A percentile compares a stretch with the other conserved stretches of the same genome.
These are phyloP conservation scores for Phoenix roebelenii DNA, from an alignment of 176 grass and related monocot species.

Conservation along the genomic window DNA sequence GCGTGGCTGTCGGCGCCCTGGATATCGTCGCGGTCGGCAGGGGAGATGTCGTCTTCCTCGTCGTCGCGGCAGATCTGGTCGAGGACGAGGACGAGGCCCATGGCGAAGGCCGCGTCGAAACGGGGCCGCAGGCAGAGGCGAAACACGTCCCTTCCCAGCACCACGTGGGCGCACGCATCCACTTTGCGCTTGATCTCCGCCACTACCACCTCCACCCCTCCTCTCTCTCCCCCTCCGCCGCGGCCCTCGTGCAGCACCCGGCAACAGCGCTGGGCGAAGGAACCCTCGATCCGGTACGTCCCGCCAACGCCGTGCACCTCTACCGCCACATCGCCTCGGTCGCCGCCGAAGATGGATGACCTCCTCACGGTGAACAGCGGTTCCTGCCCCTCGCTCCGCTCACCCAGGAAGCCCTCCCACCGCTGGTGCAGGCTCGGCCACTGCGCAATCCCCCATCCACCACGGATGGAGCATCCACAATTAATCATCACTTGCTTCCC, in stretches of 20 bases:
- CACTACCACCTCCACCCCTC: conserved; percentile 15
- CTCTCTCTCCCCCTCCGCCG: conserved; percentile 10
- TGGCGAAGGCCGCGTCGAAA: conserved; percentile 74
- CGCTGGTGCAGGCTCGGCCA: conserved; percentile 83
- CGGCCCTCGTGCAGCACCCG: conserved; percentile 25
- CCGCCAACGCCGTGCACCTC: conserved; percentile 46
- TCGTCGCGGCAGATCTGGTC: conserved; percentile 60
- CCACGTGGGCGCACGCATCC: conserved; percentile 53
- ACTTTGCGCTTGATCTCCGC: conserved; percentile 82
- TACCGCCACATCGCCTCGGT: conserved; percentile 27
- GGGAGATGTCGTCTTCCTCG: conserved; percentile 19
- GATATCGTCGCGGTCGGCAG: no score
- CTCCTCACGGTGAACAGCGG: conserved; percentile 69
- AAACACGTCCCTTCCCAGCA: conserved; percentile 75
- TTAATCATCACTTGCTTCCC: no score
- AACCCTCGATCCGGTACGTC: conserved; percentile 66
- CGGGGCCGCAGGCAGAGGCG: conserved; percentile 52
- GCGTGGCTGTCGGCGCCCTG: no score
- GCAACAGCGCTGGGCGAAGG: conserved; percentile 68
- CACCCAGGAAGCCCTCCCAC: conserved; percentile 86
- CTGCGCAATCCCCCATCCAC: conserved; percentile 5
- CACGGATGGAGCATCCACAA: no score
- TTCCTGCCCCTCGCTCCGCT: conserved; percentile 41
- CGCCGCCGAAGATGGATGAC: conserved; percentile 73
- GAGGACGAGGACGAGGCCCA: conserved; percentile 83